Evolutionary conservation across 768 basidiomycete genomes (phyloP).

Genomic region (Kwoniella pini): DNA sequence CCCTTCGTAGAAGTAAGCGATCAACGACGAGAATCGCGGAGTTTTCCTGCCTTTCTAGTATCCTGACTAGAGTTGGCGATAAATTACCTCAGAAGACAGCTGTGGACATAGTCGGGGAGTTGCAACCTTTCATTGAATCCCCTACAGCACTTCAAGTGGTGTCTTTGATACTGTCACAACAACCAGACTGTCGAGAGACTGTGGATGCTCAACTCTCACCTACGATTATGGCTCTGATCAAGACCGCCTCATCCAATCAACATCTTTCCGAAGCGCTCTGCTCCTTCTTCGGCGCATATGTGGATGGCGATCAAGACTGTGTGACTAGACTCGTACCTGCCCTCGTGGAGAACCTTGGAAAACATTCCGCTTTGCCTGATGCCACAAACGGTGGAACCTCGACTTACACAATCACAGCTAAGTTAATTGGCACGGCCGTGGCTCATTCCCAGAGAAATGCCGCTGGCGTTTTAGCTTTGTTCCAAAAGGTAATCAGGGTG

Average conservation of each 20-base stretch:
- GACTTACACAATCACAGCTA: constrained; percentile 68
- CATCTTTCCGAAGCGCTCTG: constrained; percentile 77
- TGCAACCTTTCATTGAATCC: constrained; percentile 74
- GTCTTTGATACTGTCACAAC: constrained; percentile 62
- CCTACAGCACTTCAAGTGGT: constrained; percentile 55
- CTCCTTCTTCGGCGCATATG: constrained; percentile 77
- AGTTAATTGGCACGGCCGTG: constrained; percentile 80
- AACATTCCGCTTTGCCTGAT: constrained; percentile 55
- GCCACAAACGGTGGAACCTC: constrained; percentile 48
- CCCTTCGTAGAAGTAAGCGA: constrained; percentile 74
- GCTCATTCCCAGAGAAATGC: constrained; percentile 69
- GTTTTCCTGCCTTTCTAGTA: constrained; percentile 70
- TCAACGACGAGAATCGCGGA: constrained; percentile 75
- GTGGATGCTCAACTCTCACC: constrained; percentile 52
- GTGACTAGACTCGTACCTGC: constrained; percentile 78
- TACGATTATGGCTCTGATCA: constrained; percentile 60
- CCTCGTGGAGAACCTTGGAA: constrained; percentile 70
- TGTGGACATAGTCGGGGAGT: constrained; percentile 66
- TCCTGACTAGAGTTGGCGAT: constrained; percentile 38
- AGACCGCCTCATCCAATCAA: constrained; percentile 76
- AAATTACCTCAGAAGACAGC: constrained; percentile 63
- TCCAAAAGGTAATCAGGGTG: constrained; percentile 78
- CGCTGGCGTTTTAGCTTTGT: constrained; percentile 80
- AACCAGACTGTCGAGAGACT: constrained; percentile 29
- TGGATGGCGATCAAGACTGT: constrained; percentile 78